A percentile compares a stretch with the other conserved stretches of the same genome.
Evolutionary conservation across 306 rosid genomes (phyloP).

Genomic region (Lagenaria siceraria): DNA sequence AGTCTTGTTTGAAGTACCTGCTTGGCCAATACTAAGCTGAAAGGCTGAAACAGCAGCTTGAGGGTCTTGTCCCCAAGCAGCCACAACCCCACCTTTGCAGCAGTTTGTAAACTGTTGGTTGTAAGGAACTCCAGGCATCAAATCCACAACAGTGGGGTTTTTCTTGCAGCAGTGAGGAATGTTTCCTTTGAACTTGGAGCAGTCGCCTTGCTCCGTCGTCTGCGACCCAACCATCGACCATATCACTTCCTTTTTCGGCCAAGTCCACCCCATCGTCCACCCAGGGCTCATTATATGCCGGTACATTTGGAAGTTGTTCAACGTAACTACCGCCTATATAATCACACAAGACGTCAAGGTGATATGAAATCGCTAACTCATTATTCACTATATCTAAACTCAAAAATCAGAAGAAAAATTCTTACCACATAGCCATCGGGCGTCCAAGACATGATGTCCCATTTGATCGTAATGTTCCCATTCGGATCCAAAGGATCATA

Average conservation of each 20-base stretch:
- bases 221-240: slow-evolving; percentile 80
- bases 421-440: slow-evolving; percentile 89
- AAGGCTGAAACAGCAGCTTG: slow-evolving; percentile 62
- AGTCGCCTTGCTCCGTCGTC: slow-evolving; percentile 90
- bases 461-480: slow-evolving; percentile 76
- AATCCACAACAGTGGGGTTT: slow-evolving; percentile 70
- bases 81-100: slow-evolving; percentile 84
- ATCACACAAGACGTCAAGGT: neutral
- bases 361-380: neutral
- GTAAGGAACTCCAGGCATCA: slow-evolving; percentile 91
- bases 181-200: slow-evolving; percentile 74
- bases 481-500: slow-evolving; percentile 95
- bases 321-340: slow-evolving; percentile 52
- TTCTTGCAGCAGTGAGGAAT: slow-evolving; percentile 86
- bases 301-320: slow-evolving; percentile 79
- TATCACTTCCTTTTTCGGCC: slow-evolving; percentile 86
- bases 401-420: neutral
- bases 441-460: slow-evolving; percentile 96
- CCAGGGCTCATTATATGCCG: slow-evolving; percentile 90
- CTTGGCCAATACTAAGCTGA: slow-evolving; percentile 72
- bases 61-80: slow-evolving; percentile 96
- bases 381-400: neutral
- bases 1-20: slow-evolving; percentile 73
- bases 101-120: slow-evolving; percentile 81
- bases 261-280: slow-evolving; percentile 88